Evolutionary conservation across 176 grass and related monocot species (phyloP), one percentile per base, ranked within the genome.

Genomic region (Eremochloa ophiuroides): DNA sequence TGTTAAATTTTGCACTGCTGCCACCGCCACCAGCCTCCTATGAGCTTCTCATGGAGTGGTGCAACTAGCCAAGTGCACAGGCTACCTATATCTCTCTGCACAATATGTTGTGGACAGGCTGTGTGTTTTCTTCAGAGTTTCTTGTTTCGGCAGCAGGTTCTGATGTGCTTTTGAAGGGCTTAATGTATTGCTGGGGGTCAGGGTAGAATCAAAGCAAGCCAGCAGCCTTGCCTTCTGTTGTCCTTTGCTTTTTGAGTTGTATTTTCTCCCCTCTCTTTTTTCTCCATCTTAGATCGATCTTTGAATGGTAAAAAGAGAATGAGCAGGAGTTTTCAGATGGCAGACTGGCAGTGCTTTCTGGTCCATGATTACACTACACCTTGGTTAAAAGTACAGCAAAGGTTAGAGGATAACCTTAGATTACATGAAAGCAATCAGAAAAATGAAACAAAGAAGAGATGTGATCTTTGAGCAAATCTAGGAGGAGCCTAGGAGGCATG

Each of bases 401-500:
- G 65, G 22, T 71, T 76, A 76, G 78, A 76, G 72, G 64, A 87
- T 87, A 87, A 87, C 22, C 11, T 87, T 87, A 62, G 30, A 62
- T 82, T 77, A 62, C 80, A 78, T 42, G 28, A 6, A 82, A 87
- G 66, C 25, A 53, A 58, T 48, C 51, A 83, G 43, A 48, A 43
- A 23, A 78, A 73, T n/a, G 14, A 82, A 51, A 63, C 10, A 15
- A 41, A 31, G 31, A 23, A 62, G 47, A 87, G 53, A 51, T 15
- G 13, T 76, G 62, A 87, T 62, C 44, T 78, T 83, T 83, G 66
- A 80, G 75, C 46, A 84, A 80, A 74, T 88, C 61, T 83, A 84
- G 86, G 81, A 69, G 62, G 78, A 26, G 69, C 61, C 67, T 75
- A 69, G 62, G 78, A 26, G 69, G 69, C 67, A 33, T 74, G 75